Evolutionary conservation across 192 early-diverging fungal genomes (phyloP).

Genomic region (Rhizophagus sp.): DNA sequence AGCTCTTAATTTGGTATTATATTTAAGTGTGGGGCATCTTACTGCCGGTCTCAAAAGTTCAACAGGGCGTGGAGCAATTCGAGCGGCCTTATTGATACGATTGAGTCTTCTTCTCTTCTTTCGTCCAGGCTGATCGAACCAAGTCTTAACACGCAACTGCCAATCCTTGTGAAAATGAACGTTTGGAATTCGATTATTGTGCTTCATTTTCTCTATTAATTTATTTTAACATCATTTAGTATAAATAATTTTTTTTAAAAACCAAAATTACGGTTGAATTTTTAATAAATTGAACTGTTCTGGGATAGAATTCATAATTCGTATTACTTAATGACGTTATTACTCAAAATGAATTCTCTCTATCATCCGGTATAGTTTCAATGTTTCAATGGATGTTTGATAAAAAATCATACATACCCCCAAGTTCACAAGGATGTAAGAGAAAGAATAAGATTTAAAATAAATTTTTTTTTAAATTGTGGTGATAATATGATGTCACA

Average conservation of each 20-base stretch:
- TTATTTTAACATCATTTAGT: neutral
- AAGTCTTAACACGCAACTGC: constrained; percentile 94
- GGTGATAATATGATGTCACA: too few species aligned
- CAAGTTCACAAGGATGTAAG: neutral
- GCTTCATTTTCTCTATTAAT: constrained; percentile 60
- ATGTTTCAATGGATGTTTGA: neutral
- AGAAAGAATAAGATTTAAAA: neutral
- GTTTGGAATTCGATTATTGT: constrained; percentile 94
- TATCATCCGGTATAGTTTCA: neutral
- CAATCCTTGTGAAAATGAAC: constrained; percentile 98
- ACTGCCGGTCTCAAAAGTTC: constrained; percentile 97
- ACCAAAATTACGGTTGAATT: too few species aligned
- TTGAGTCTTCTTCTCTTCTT: constrained; percentile 89
- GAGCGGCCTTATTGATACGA: constrained; percentile 93
- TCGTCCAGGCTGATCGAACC: constrained; percentile 97
- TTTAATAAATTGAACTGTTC: too few species aligned
- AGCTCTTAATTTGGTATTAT: constrained; percentile 96
- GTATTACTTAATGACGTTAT: neutral
- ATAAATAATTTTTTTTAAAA: too few species aligned
- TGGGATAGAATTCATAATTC: neutral
- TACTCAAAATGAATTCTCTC: neutral
- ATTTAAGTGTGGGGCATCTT: constrained; percentile 93
- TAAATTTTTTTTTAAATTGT: neutral
- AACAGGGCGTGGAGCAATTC: constrained; percentile 93
- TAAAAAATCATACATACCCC: neutral